A percentile compares a stretch with the other conserved stretches of the same genome.
Conservation (phyloP, 2,329 filamentous ascomycete species). For the Xylaria sp. region DNA sequence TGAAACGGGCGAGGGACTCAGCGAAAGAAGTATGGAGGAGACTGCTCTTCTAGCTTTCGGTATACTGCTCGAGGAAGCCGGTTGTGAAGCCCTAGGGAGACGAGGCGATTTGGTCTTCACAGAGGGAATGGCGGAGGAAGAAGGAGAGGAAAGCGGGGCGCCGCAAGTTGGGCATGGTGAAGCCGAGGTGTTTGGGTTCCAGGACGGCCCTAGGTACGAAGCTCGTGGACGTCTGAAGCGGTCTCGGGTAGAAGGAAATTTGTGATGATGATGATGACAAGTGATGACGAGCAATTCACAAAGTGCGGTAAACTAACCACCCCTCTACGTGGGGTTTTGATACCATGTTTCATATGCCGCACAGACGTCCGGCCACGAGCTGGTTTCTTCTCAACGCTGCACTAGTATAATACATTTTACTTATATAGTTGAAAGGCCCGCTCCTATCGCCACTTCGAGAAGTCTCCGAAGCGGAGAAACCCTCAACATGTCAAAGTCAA, state of each 20-base stretch:
- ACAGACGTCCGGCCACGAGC: not conserved
- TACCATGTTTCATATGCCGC: constrained; percentile 13
- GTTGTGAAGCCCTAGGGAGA: constrained; percentile 63
- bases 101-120: constrained; percentile 75
- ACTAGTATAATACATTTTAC: not conserved
- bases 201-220: constrained; percentile 31
- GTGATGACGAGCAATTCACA: not conserved
- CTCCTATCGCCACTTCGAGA: not conserved
- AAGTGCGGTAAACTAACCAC: not conserved
- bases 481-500: not conserved
- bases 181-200: constrained; percentile 34
- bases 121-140: constrained; percentile 53
- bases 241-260: constrained; percentile 1
- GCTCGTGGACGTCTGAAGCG: constrained; percentile 19
- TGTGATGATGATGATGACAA: not conserved
- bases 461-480: not conserved
- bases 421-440: not conserved
- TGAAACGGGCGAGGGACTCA: constrained; percentile 37
- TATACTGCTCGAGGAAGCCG: constrained; percentile 75
- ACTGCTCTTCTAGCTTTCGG: constrained; percentile 78
- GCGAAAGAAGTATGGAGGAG: constrained; percentile 74
- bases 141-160: constrained; percentile 25
- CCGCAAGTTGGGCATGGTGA: constrained; percentile 18
- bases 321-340: not conserved
- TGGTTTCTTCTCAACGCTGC: too few relatives aligned